Conservation (phyloP, 2,329 filamentous ascomycete species). For the Clathrospora elynae region DNA sequence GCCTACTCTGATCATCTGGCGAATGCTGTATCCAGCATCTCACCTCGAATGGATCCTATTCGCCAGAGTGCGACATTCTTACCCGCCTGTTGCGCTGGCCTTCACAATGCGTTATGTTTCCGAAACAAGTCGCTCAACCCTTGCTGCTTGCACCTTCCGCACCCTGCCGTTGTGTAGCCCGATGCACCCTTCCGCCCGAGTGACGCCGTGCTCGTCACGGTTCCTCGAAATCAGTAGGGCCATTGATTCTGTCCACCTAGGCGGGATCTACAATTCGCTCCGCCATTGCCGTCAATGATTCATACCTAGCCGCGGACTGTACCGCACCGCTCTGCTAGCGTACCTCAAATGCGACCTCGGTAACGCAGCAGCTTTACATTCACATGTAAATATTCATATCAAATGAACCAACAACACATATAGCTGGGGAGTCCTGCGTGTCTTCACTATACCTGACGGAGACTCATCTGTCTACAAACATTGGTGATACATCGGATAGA, state of each 20-base stretch:
- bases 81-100: not conserved
- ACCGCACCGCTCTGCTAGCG: too few species aligned
- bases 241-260: too few species aligned
- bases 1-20: conserved; percentile 9
- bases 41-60: not conserved
- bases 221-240: too few species aligned
- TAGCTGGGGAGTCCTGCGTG: too few species aligned
- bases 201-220: conserved; percentile 9
- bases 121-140: conserved; percentile 1
- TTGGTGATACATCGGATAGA: conserved; percentile 5
- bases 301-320: too few species aligned
- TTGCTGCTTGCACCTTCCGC: not conserved
- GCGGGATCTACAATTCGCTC: too few species aligned
- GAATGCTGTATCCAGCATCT: conserved; percentile 4
- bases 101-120: conserved; percentile 1
- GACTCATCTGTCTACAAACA: not conserved
- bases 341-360: too few species aligned
- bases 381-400: too few species aligned
- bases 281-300: too few species aligned
- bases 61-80: not conserved
- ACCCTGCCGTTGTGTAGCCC: not conserved
- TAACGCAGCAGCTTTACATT: too few species aligned
- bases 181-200: conserved; percentile 8
- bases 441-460: too few species aligned
- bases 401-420: too few species aligned